Conservation (phyloP, 2,329 filamentous ascomycete genomes). For the Aspergillus clavatus region DNA sequence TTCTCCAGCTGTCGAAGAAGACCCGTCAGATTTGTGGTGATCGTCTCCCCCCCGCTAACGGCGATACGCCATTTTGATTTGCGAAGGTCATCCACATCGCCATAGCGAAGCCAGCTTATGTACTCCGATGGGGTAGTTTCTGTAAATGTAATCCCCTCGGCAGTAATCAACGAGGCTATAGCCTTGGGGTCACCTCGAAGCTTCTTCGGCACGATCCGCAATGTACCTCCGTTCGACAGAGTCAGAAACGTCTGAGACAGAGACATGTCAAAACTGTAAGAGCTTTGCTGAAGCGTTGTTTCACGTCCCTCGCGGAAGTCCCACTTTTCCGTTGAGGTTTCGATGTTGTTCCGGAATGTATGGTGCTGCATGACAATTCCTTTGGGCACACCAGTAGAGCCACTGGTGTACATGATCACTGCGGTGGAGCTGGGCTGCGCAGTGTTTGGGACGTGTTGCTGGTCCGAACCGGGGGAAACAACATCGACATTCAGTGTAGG, state of each 20-base stretch:
- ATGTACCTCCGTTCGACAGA: constrained; percentile 6
- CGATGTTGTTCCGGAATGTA: background rate
- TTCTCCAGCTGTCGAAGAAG: constrained; percentile 13
- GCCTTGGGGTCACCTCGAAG: constrained; percentile 9
- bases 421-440: constrained; percentile 23
- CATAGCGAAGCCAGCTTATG: constrained; percentile 6
- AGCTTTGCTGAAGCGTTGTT: constrained; percentile 13
- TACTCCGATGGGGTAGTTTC: constrained; percentile 15
- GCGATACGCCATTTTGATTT: constrained; percentile 4
- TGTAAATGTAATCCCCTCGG: constrained; percentile 7
- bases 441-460: background rate
- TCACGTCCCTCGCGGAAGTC: background rate
- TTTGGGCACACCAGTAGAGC: constrained; percentile 36
- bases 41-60: constrained; percentile 21
- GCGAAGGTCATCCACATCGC: background rate
- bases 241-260: constrained; percentile 9
- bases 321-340: background rate
- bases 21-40: constrained; percentile 6
- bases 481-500: background rate
- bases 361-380: constrained; percentile 35
- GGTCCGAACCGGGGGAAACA: background rate
- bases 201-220: constrained; percentile 1
- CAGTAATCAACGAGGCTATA: constrained; percentile 5
- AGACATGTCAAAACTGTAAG: constrained; percentile 12
- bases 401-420: constrained; percentile 34